Percentiles rank a stretch among this genome's conserved stretches.
Conservation (phyloP, 306 rosid species). For the Glycine soja region DNA sequence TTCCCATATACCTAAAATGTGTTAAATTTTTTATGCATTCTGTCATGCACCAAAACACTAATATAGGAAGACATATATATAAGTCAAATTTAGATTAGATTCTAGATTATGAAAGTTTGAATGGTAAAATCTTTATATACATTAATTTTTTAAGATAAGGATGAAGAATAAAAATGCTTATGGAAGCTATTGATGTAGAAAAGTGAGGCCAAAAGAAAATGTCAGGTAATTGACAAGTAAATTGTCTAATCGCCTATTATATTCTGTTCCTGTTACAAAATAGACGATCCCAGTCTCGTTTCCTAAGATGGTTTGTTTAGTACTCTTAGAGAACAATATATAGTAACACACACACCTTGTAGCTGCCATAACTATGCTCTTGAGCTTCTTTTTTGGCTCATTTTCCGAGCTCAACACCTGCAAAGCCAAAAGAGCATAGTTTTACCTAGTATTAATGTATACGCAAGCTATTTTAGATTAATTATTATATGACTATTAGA, state of each 20-base stretch:
- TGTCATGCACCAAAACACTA: background rate
- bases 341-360: slow-evolving; percentile 68
- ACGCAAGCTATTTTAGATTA: background rate
- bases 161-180: background rate
- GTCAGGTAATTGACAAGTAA: background rate
- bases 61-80: background rate
- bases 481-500: background rate
- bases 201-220: background rate
- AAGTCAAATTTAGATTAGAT: background rate
- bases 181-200: background rate
- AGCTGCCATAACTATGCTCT: slow-evolving; percentile 85
- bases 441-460: background rate
- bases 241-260: too few relatives aligned
- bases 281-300: too few relatives aligned
- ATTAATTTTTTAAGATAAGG: background rate
- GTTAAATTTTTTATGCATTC: background rate
- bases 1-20: background rate
- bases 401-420: slow-evolving; percentile 80
- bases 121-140: background rate
- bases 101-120: background rate
- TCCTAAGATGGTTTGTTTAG: background rate
- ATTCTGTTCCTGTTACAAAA: too few relatives aligned
- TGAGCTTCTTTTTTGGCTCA: slow-evolving; percentile 88
- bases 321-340: background rate
- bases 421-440: slow-evolving; percentile 33